These are phyloP conservation scores for Casuarina equisetifolia DNA, from an alignment of 306 rosid species.

Conservation along the genomic window DNA sequence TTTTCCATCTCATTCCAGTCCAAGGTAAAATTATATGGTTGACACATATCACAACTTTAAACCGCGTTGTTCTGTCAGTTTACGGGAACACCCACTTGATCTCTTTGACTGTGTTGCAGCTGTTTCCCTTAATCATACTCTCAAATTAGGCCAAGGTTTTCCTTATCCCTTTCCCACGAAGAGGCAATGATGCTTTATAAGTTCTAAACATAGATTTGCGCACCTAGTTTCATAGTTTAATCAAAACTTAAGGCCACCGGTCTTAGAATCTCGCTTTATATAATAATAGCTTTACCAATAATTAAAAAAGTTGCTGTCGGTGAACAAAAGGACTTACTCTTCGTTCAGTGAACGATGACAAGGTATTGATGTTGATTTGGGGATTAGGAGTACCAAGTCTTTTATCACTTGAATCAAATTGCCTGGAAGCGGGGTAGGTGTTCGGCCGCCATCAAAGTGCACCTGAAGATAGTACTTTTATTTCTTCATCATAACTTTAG, in stretches of 20 bases:
- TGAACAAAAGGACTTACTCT: background rate
- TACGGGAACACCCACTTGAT: background rate
- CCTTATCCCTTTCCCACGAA: background rate
- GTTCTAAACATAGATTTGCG: background rate
- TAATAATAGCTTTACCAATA: background rate
- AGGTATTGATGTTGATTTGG: background rate
- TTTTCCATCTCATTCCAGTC: background rate
- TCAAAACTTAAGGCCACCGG: background rate
- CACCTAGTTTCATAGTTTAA: background rate
- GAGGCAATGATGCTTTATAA: background rate
- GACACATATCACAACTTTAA: background rate
- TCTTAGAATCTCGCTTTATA: background rate
- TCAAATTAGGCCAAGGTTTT: no score
- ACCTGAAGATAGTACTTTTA: background rate
- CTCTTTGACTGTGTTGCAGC: background rate
- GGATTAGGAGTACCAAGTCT: background rate
- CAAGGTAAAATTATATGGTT: background rate
- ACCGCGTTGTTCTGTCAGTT: background rate
- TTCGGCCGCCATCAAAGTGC: background rate
- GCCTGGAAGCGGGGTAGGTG: background rate
- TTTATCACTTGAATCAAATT: background rate
- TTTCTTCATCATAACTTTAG: background rate
- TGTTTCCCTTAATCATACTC: background rate
- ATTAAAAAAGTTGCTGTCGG: background rate
- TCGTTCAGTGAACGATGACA: slow-evolving; percentile 1